Percentiles rank a stretch among this genome's conserved stretches.
phyloP scores from a whole-genome alignment of 2,329 filamentous ascomycete genomes.

The Exophiala sideris region DNA sequence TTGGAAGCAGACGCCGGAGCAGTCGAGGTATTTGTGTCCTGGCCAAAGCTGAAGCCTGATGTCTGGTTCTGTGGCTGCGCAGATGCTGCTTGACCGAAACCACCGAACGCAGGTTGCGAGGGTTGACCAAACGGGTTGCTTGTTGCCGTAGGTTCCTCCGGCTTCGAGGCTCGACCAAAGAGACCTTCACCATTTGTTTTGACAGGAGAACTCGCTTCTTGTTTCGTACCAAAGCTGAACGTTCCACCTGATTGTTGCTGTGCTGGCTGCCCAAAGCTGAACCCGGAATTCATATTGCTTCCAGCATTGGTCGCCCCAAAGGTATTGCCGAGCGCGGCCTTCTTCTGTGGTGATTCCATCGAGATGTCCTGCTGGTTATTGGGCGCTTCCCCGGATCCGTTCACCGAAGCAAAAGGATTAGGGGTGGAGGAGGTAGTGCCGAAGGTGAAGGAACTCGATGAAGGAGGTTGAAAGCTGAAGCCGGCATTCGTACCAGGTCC shows the following conservation, averaged over 20 bases:
- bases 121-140: constrained; percentile 18
- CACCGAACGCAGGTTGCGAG: constrained; percentile 19
- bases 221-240: constrained; percentile 11
- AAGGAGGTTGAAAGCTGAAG: constrained; percentile 24
- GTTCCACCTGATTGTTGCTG: constrained; percentile 12
- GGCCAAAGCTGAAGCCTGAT: constrained; percentile 16
- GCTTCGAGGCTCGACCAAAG: constrained; percentile 11
- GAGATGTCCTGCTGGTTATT: constrained; percentile 17
- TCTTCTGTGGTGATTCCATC: constrained; percentile 28
- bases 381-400: constrained; percentile 14
- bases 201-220: constrained; percentile 3
- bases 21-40: constrained; percentile 4
- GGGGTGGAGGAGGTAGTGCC: constrained; percentile 14
- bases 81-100: constrained; percentile 16
- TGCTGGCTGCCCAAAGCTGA: constrained; percentile 23
- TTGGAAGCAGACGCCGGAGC: not conserved
- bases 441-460: constrained; percentile 26
- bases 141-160: constrained; percentile 7
- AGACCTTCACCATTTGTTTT: constrained; percentile 9
- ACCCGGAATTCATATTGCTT: constrained; percentile 9
- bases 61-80: constrained; percentile 8
- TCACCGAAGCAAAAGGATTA: constrained; percentile 26
- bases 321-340: constrained; percentile 10
- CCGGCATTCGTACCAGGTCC: constrained; percentile 9
- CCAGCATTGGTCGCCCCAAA: constrained; percentile 17